Evolutionary conservation across 1,139 yeast species (phyloP), one percentile per base, ranked within the genome.

Genomic region (Geotrichum armillariae): DNA sequence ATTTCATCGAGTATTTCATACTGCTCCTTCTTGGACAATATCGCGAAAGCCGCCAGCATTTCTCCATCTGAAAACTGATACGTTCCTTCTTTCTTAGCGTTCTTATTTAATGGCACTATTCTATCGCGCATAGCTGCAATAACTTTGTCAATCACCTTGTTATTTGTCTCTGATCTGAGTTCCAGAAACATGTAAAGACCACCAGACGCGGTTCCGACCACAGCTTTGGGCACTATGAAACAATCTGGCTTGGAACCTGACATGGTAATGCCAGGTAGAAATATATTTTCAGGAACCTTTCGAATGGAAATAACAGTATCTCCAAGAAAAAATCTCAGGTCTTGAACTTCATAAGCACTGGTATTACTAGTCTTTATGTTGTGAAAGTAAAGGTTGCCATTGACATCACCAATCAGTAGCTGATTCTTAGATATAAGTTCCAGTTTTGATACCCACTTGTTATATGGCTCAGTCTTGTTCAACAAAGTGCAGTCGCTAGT

Each of bases 201-300:
- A 16, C 43, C 43, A 7, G 43, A 40, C 7, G 16, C 35, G 2
- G 43, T 40, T 4, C 43, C 43, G 4, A 40, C 20, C 9, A 40
- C 25, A 18, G 43, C 43, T 17, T 17, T 21, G 2, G 41, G 41
- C 14, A 21, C 17, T 17, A 37, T n/a, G 11, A 8, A 20, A 20
- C 36, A 17, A 14, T 4, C 4, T 8, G 5, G 3, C 20, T 20
- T n/a, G 38, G 38, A 12, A 5, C n/a, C 17, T 16, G 11, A 4
- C 17, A 37, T 5, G 41, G 25, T 16, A 4, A 25, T 25, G 29
- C 29, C 29, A 25, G 29, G 29, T 7, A 7, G 11, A 25, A 25
- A 25, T 11, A 25, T 25, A 25, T 21, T 37, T 3, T 11, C 6
- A 11, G 41, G 41, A 22, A 37, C 7, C 12, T 29, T 20, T 14